phyloP scores from a whole-genome alignment of 805 yeast species.

The Yamadazyma sp. region DNA sequence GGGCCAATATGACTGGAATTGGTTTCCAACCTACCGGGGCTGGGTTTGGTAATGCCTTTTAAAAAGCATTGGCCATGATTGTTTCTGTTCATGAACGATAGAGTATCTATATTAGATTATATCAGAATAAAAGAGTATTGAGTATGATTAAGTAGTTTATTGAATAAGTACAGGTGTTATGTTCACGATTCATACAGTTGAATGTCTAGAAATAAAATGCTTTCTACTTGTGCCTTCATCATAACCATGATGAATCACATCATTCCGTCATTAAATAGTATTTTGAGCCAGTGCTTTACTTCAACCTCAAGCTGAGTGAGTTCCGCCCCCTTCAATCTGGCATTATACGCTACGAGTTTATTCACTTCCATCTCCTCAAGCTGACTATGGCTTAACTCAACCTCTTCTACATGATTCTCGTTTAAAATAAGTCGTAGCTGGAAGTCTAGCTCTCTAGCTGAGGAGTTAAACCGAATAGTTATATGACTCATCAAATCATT shows the following conservation, averaged over 20 bases:
- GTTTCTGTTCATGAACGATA: not conserved
- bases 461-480: not conserved
- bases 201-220: not conserved
- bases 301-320: constrained; percentile 2
- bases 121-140: too few relatives aligned
- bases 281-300: constrained; percentile 2
- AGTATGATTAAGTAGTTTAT: too few relatives aligned
- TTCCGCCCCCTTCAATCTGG: constrained; percentile 2
- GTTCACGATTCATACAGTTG: too few relatives aligned
- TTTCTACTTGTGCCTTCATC: too few relatives aligned
- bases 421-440: constrained; percentile 1
- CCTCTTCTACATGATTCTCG: constrained; percentile 1
- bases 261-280: constrained; percentile 2
- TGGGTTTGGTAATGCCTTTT: constrained; percentile 57
- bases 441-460: not conserved
- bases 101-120: constrained; percentile 1
- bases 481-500: constrained; percentile 5
- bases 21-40: constrained; percentile 72
- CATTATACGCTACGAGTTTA: constrained; percentile 1
- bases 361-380: not conserved
- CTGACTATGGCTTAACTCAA: not conserved
- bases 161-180: too few relatives aligned
- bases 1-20: constrained; percentile 42
- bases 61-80: constrained; percentile 2
- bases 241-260: constrained; percentile 1